A percentile compares a stretch with the other conserved stretches of the same genome.
These are phyloP conservation scores for Galerina marginata DNA, from an alignment of 768 basidiomycete species.

Conservation along the genomic window DNA sequence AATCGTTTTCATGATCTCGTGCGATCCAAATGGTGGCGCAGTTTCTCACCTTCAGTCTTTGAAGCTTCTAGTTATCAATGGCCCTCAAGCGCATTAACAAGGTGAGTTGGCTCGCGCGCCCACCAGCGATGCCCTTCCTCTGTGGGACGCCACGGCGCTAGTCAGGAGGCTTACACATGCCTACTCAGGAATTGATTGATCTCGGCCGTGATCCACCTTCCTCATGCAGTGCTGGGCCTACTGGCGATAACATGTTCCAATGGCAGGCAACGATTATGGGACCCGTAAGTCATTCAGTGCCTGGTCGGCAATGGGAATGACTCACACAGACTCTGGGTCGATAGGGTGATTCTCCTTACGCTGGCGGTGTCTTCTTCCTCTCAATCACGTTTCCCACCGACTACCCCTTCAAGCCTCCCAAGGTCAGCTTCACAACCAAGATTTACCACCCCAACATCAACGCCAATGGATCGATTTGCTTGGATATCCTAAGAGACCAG, in stretches of 20 bases:
- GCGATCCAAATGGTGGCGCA: constrained; percentile 43
- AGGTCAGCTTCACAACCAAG: constrained; percentile 99
- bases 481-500: constrained; percentile 98
- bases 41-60: constrained; percentile 34
- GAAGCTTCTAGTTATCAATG: constrained; percentile 55
- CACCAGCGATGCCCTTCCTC: constrained; percentile 5
- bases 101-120: constrained; percentile 48
- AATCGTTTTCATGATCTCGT: constrained; percentile 45
- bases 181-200: constrained; percentile 91
- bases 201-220: constrained; percentile 99
- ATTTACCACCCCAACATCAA: constrained; percentile 99
- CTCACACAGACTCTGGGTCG: constrained; percentile 30
- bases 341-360: constrained; percentile 96
- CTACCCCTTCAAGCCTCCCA: constrained; percentile 99
- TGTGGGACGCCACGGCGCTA: constrained; percentile 13
- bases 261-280: constrained; percentile 99
- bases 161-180: constrained; percentile 25
- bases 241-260: constrained; percentile 97
- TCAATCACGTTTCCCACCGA: constrained; percentile 94
- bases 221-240: constrained; percentile 98
- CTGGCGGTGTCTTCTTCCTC: constrained; percentile 99
- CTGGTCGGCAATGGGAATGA: constrained; percentile 16
- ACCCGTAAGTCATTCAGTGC: constrained; percentile 63
- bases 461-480: constrained; percentile 97
- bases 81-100: constrained; percentile 99